These are phyloP conservation scores for Solanum gandarillasii DNA, from an alignment of 257 asterid species.

Conservation along the genomic window DNA sequence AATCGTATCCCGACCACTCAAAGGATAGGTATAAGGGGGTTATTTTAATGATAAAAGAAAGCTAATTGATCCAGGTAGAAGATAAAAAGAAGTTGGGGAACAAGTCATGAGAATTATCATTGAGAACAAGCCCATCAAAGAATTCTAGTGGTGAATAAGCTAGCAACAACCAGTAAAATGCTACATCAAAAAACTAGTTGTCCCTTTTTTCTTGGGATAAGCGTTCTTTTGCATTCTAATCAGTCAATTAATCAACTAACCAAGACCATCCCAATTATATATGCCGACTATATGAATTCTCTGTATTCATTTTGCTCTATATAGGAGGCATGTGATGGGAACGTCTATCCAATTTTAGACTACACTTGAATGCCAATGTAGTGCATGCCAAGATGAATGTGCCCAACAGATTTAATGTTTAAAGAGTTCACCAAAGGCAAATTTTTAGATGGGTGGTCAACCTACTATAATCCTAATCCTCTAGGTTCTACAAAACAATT, in stretches of 20 bases:
- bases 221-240: not conserved
- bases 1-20: not conserved
- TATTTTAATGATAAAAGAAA: not conserved
- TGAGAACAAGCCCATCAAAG: not conserved
- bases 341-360: not conserved
- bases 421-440: not conserved
- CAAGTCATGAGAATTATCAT: not conserved
- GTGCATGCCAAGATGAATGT: not conserved
- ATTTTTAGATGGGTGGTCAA: not conserved
- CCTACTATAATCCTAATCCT: not conserved
- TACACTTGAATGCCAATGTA: not conserved
- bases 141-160: not conserved
- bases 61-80: not conserved
- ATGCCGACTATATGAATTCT: not conserved
- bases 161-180: not conserved
- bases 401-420: not conserved
- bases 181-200: not conserved
- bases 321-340: not conserved
- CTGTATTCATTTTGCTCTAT: not conserved
- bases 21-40: not conserved
- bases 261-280: not conserved
- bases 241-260: not conserved
- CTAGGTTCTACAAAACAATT: not conserved
- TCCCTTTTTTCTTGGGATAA: not conserved
- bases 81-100: not conserved